These are phyloP conservation scores for Vanderwaltozyma yarrowii DNA, from an alignment of 805 yeast species.

Conservation along the genomic window DNA sequence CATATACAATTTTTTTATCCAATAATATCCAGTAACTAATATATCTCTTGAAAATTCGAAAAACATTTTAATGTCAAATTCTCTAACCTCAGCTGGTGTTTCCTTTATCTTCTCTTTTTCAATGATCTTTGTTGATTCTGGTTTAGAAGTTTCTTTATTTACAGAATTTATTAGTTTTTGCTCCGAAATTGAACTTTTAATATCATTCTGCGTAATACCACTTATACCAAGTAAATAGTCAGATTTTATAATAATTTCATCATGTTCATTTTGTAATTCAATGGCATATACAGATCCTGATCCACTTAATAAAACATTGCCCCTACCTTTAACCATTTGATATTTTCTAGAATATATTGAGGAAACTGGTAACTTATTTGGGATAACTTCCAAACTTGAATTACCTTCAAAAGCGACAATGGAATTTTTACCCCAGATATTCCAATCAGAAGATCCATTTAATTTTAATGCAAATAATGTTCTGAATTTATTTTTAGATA, in stretches of 20 bases:
- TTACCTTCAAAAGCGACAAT: constrained; percentile 24
- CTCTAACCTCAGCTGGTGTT: constrained; percentile 5
- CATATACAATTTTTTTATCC: constrained; percentile 7
- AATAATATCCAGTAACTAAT: constrained; percentile 5
- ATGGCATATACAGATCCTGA: constrained; percentile 23
- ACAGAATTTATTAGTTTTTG: background rate
- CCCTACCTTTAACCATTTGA: constrained; percentile 23
- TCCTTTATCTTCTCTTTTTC: too few relatives aligned
- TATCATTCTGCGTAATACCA: constrained; percentile 23
- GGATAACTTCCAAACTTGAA: constrained; percentile 14
- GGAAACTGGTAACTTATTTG: background rate
- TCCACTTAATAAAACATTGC: constrained; percentile 22
- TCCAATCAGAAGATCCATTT: constrained; percentile 25
- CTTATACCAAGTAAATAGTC: constrained; percentile 24
- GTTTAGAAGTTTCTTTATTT: background rate
- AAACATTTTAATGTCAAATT: constrained; percentile 10
- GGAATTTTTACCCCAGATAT: constrained; percentile 20
- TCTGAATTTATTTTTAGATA: constrained; percentile 1
- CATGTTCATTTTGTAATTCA: constrained; percentile 16
- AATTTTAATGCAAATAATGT: constrained; percentile 8
- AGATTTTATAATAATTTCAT: constrained; percentile 22
- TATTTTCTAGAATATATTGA: constrained; percentile 13
- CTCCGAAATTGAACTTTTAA: constrained; percentile 10
- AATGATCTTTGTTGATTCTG: too few relatives aligned
- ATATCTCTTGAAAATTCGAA: constrained; percentile 7